Percentiles rank a stretch among this genome's conserved stretches.
Evolutionary conservation across 139 green algal species (phyloP).

Genomic region (Chlorella sp.): DNA sequence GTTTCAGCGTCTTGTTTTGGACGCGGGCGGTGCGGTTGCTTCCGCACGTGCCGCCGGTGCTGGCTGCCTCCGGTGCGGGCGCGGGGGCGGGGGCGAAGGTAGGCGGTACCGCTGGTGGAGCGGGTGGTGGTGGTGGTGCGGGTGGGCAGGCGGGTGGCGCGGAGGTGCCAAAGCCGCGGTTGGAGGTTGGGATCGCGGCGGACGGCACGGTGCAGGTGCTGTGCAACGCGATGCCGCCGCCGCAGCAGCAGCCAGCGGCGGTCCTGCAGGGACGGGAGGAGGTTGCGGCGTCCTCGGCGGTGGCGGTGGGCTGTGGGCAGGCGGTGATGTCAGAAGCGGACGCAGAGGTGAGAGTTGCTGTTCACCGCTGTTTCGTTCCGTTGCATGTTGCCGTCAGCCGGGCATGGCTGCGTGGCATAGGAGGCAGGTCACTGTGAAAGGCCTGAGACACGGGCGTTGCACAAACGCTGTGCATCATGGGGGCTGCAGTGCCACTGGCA

Average conservation of each 20-base stretch:
- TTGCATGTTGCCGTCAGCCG: no score
- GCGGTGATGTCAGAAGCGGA: no score
- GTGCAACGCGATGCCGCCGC: background rate
- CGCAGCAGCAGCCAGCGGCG: background rate
- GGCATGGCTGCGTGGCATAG: no score
- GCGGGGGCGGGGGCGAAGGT: background rate
- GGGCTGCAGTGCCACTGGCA: no score
- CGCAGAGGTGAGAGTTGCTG: no score
- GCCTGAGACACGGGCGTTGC: no score
- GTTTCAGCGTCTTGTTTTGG: constrained; percentile 27
- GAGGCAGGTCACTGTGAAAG: no score
- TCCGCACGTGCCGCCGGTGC: background rate
- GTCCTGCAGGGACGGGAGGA: background rate
- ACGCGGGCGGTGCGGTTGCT: constrained; percentile 16
- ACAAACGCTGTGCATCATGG: no score
- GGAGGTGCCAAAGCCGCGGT: background rate
- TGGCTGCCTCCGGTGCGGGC: background rate
- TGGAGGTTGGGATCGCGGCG: background rate
- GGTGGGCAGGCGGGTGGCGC: background rate
- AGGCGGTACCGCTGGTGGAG: background rate
- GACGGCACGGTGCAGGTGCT: background rate
- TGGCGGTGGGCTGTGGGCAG: no score
- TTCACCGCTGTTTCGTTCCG: no score
- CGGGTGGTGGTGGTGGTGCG: background rate
- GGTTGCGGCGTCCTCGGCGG: background rate